Conservation (phyloP, 768 basidiomycete genomes). For the Amyloporia xantha region DNA sequence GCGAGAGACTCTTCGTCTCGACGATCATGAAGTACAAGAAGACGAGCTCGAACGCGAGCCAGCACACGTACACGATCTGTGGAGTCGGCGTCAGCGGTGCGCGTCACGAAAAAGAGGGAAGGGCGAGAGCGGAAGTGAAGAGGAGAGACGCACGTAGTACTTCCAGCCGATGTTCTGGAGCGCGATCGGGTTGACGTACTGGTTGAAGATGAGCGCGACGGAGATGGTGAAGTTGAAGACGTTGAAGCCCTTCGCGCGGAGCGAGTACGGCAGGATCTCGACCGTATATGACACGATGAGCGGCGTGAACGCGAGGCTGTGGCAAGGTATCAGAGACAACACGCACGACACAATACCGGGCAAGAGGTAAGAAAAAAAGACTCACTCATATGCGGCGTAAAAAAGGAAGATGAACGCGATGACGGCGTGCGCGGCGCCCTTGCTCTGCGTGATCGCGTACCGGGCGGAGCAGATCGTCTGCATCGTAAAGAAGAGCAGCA, state of each 20-base stretch:
- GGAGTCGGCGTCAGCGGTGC: background rate
- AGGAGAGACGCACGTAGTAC: conserved; percentile 32
- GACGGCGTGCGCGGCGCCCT: conserved; percentile 56
- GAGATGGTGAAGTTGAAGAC: conserved; percentile 41
- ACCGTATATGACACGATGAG: conserved; percentile 28
- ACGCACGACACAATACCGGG: background rate
- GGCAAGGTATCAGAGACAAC: background rate
- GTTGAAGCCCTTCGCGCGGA: conserved; percentile 43
- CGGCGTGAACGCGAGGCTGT: conserved; percentile 18
- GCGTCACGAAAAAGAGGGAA: background rate
- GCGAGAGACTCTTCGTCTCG: conserved; percentile 38
- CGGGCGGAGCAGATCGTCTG: conserved; percentile 63
- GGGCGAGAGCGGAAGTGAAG: background rate
- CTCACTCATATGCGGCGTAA: conserved; percentile 69
- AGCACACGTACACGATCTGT: conserved; percentile 33
- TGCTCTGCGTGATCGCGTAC: conserved; percentile 37
- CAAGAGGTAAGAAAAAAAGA: too few relatives aligned
- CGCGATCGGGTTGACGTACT: conserved; percentile 46
- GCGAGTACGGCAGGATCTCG: conserved; percentile 44
- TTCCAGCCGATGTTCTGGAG: conserved; percentile 37
- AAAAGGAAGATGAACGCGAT: conserved; percentile 83
- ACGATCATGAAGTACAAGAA: conserved; percentile 33
- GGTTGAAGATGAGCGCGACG: conserved; percentile 42
- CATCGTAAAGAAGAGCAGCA: conserved; percentile 59
- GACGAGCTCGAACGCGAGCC: conserved; percentile 33